phyloP scores from a whole-genome alignment of 805 yeast genomes.

The Wickerhamiella kazuoi region DNA sequence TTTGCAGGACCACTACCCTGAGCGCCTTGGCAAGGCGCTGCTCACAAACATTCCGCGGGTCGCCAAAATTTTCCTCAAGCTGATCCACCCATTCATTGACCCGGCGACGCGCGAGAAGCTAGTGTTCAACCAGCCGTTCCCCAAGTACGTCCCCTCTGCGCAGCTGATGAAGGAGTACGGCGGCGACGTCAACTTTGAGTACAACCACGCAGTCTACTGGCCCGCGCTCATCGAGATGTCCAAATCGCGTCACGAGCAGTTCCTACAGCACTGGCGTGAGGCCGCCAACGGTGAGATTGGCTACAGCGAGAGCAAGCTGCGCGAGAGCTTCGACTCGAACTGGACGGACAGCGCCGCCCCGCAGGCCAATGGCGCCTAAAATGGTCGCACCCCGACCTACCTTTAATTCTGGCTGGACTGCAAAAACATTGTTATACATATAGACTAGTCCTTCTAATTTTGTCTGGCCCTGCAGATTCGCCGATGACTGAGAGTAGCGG shows the following conservation, averaged over 20 bases:
- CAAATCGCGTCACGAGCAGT: slow-evolving; percentile 37
- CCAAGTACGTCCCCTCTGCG: slow-evolving; percentile 58
- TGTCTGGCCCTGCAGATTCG: too few relatives aligned
- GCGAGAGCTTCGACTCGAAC: slow-evolving; percentile 19
- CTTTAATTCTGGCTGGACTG: too few relatives aligned
- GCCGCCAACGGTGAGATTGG: slow-evolving; percentile 59
- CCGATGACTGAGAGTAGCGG: too few relatives aligned
- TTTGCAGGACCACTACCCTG: slow-evolving; percentile 94
- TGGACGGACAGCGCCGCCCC: not conserved
- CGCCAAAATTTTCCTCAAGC: slow-evolving; percentile 80
- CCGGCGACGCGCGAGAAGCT: slow-evolving; percentile 88
- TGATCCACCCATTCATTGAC: slow-evolving; percentile 90
- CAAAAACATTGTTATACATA: too few relatives aligned
- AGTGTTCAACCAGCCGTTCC: slow-evolving; percentile 78
- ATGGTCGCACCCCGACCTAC: too few relatives aligned
- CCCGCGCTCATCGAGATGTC: slow-evolving; percentile 47
- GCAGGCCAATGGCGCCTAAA: not conserved
- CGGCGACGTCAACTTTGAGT: slow-evolving; percentile 70
- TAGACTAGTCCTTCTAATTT: too few relatives aligned
- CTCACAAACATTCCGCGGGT: slow-evolving; percentile 86
- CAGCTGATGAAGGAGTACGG: slow-evolving; percentile 76
- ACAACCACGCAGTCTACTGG: slow-evolving; percentile 70
- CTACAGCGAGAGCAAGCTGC: slow-evolving; percentile 62
- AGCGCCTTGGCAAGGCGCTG: slow-evolving; percentile 82
- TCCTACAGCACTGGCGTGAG: slow-evolving; percentile 47